Evolutionary conservation across 73 alveolate genomes (phyloP).

Genomic region (Paramecium sexaurelia): DNA sequence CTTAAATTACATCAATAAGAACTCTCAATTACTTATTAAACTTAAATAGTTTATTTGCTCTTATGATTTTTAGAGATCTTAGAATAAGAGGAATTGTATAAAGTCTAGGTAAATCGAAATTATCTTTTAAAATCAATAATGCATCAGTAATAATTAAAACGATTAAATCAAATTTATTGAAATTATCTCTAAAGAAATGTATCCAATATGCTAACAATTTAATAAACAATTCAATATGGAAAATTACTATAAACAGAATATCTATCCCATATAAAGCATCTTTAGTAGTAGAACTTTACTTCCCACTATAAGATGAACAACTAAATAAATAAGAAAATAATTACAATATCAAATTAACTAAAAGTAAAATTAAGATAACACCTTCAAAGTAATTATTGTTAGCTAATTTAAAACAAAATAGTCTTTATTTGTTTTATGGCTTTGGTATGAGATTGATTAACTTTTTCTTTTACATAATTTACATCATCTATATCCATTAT

Average conservation of each 20-base stretch:
- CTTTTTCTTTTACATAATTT: constrained; percentile 1
- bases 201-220: constrained; percentile 56
- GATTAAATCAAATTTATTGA: constrained; percentile 71
- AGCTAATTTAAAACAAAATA: background rate
- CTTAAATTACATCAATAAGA: background rate
- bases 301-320: background rate
- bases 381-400: background rate
- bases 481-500: background rate
- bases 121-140: background rate
- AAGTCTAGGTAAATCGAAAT: background rate
- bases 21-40: background rate
- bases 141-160: constrained; percentile 62
- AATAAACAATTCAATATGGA: constrained; percentile 68
- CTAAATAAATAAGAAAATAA: background rate
- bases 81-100: background rate
- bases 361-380: background rate
- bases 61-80: background rate
- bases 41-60: background rate
- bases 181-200: constrained; percentile 62
- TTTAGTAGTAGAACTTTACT: background rate
- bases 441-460: background rate
- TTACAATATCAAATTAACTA: background rate
- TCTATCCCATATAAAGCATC: background rate
- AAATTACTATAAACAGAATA: constrained; percentile 60
- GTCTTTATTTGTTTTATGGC: background rate